Base-by-base conservation (phyloP, 140 eudicot genomes). In the Erigeron philadelphicus region DNA sequence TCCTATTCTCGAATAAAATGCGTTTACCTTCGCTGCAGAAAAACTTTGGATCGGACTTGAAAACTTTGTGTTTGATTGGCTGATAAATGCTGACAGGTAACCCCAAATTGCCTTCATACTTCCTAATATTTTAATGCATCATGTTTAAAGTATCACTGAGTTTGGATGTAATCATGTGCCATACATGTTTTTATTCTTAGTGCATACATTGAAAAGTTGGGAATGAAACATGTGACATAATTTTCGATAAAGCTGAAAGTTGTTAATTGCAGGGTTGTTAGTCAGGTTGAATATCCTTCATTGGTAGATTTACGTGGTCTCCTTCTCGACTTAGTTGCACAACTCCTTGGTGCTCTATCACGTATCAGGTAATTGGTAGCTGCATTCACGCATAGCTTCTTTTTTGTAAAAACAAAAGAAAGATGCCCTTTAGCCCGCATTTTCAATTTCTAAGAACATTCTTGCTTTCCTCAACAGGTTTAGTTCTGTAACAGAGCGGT, bases 211-310 rank as follows among this genome's bases (percentile, higher is more conserved):
- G 3, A 31, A 31, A 31, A 31, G 38, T 31, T 2, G 38, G 38
- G 38, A 31, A 31, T 31, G 38, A 31, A 31, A 31, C 38, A 31
- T 31, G 38, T 31, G 38, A 4, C 38, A 31, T 31, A 0, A 31
- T 50, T 8, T 0, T 13, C 19, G 2, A 50, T 50, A 16, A 12
- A 71, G 18, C 60, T 67, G 54, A 70, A 67, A 18, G 35, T 59
- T 75, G 25, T 16, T 69, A 9, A 55, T 69, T 78, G 72, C 95
- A 93, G 99, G 89, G 95, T 87, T 61, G 99, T 93, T 72, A 93
- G 97, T 85, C 99, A 93, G 75, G 86, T 87, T 78, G 99, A 93
- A 53, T 93, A 93, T 78, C 99, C 99, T 73, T 93, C 99, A 50
- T 73, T 93, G 66, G 96, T 93, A 19, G 99, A 93, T 79, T 75